Evolutionary conservation across 2,329 filamentous ascomycete species (phyloP), one percentile per base, ranked within the genome.

Genomic region (Hypoxylon sp.): DNA sequence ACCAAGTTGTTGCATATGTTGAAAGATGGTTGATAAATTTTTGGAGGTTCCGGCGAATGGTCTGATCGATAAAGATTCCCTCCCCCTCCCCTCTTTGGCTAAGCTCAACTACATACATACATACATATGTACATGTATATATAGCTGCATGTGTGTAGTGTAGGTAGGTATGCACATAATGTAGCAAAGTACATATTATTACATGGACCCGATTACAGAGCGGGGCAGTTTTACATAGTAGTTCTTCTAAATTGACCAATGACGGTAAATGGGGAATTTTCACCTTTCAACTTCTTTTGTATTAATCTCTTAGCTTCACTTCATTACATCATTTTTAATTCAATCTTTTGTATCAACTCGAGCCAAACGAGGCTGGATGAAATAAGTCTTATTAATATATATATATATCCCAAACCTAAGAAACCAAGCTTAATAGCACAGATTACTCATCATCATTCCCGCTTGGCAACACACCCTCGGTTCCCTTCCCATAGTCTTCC

Each of bases 401-500:
- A n/a, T n/a, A n/a, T n/a, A n/a, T 22, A 22, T 22, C 3, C 19
- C 19, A 22, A 22, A 22, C 19, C 19, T 22, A 22, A 22, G 19
- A 3, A 22, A 22, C 19, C 19, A 22, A 22, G 19, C 19, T n/a
- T 39, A 14, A n/a, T 39, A 14, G 13, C 10, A 14, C n/a, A 57
- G n/a, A 11, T 35, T 29, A 57, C 54, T 59, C 63, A 19, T 65
- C 62, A 22, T 76, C 74, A 47, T 77, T 76, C 11, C 72, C 73
- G 39, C 75, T 78, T 2, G 65, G 70, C 5, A 67, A 70, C 37
- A 78, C 11, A 1, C 74, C 75, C 44, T 75, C 72, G 2, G 73
- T 72, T 1, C 73, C 73, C 11, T 53, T 58, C 14, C 76, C 76
- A 5, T 72, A 69, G 35, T 78, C 75, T 55, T 78, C 77, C 10